Evolutionary conservation across 495 filamentous ascomycete genomes (phyloP), one percentile per base, ranked within the genome.

Genomic region (Podospora didyma): DNA sequence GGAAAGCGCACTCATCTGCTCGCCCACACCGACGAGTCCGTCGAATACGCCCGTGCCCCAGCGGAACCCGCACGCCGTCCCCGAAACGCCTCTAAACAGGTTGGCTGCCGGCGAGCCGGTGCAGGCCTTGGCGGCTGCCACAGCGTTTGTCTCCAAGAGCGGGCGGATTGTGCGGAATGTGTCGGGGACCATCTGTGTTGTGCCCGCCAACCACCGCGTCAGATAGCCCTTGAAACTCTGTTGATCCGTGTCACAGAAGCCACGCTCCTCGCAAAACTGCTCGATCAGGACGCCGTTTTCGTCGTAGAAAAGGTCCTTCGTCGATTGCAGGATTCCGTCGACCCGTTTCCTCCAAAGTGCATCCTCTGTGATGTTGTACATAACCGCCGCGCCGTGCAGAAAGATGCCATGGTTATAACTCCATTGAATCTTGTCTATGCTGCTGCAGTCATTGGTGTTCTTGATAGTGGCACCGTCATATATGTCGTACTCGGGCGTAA

Each of bases 191-290:
- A 92, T 76, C 54, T 84, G 83, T 10, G 83, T 75, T 35, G 82
- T 79, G 35, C 79, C 80, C 2, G 84, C 82, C 65, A 93, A 74
- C 87, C 86, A 90, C 7, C 83, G 83, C 37, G 84, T 71, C 17
- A 90, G 73, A 62, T 89, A 87, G 9, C 86, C 87, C 70, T 92
- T 93, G 78, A 90, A 92, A 44, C 78, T 82, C 51, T 77, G 77
- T 67, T 89, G 83, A 63, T 93, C 89, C 46, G 76, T 76, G 67
- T 89, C 79, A 70, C 90, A 95, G 49, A 79, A 82, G 49, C 71
- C 75, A 26, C 71, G 68, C 0, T 74, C 66, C 62, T 95, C 90
- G 75, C 89, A 93, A 45, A 85, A 80, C 34, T 84, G 79, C 67
- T 92, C 90, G 28, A 74, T 71, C 66, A 89, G 79, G 65, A 89